Evolutionary conservation across 208 protist genomes (phyloP), one percentile per base, ranked within the genome.

Genomic region (Wallacemonas sp.): DNA sequence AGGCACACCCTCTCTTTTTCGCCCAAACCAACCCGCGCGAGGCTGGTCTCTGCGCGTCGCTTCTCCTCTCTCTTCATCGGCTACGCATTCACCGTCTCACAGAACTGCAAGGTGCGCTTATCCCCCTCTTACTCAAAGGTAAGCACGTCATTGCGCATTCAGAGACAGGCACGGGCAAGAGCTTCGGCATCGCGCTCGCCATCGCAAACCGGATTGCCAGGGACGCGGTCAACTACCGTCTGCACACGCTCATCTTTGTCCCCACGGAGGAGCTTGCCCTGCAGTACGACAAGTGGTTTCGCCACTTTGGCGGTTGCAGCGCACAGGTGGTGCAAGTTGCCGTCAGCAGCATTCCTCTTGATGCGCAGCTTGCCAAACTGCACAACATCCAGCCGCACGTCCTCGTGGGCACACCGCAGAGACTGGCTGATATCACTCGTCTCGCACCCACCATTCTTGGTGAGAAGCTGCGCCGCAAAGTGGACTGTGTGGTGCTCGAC

Each of bases 381-480:
- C 88, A 96, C 73, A 96, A 96, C 74, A 88, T 93, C 27, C 88
- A 91, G 62, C 90, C 90, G 9, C 87, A 96, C 77, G 86, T 96
- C 17, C 76, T 96, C 44, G 90, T 96, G 11, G 90, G 90, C 31
- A 96, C 90, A 3, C 84, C 88, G 45, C 82, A 91, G 72, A 82
- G 87, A 26, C 72, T 96, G 45, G 83, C 85, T 4, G 84, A 93
- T 28, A 79, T 96, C 38, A 67, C 72, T 19, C 82, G 83, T 8
- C 61, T 86, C 11, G 81, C 77, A 69, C 79, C 76, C n/a, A 68
- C 81, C 38, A 80, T 94, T 38, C 34, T 96, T 15, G 85, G 87
- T 2, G 90, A 94, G 72, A 91, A 86, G 64, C 77, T 96, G 45
- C 90, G 90, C 9, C 72, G 84, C n/a, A 90, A 90, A 69, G 86